Evolutionary conservation across 768 basidiomycete genomes (phyloP).

Genomic region (Kwoniella dejecticola): DNA sequence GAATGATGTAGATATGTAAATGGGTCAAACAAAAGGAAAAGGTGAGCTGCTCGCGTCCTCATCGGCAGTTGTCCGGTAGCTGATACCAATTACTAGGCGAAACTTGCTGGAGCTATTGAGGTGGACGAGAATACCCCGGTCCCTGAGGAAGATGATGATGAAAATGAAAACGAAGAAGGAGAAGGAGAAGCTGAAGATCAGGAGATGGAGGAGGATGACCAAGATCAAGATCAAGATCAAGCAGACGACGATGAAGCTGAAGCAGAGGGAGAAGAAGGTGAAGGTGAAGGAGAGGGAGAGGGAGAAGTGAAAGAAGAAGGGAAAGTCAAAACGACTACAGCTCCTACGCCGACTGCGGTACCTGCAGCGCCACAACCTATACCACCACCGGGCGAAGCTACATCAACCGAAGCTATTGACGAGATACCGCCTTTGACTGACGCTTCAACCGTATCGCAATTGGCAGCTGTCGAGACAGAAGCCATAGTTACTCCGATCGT

Average conservation of each 20-base stretch:
- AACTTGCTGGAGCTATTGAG: constrained; percentile 19
- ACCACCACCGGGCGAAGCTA: background rate
- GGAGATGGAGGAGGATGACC: constrained; percentile 24
- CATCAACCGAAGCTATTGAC: background rate
- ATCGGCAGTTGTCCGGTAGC: background rate
- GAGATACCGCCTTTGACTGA: background rate
- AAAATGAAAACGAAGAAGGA: constrained; percentile 25
- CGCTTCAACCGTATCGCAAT: background rate
- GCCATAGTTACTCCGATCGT: background rate
- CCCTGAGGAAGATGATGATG: constrained; percentile 21
- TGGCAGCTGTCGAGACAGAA: too few species aligned
- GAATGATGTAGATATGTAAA: constrained; percentile 40
- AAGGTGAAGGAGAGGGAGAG: constrained; percentile 15
- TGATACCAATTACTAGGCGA: constrained; percentile 3
- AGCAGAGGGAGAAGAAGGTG: constrained; percentile 11
- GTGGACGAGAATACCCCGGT: constrained; percentile 32
- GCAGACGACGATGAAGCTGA: constrained; percentile 24
- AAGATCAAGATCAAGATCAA: constrained; percentile 25
- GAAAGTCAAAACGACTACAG: constrained; percentile 12
- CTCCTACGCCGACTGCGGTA: constrained; percentile 1
- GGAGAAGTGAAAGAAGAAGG: constrained; percentile 10
- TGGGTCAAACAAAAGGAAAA: constrained; percentile 41
- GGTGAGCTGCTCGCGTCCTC: background rate
- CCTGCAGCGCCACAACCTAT: background rate
- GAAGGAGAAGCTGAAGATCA: constrained; percentile 26